phyloP scores from a whole-genome alignment of 495 filamentous ascomycete species.

The Podospora comata region DNA sequence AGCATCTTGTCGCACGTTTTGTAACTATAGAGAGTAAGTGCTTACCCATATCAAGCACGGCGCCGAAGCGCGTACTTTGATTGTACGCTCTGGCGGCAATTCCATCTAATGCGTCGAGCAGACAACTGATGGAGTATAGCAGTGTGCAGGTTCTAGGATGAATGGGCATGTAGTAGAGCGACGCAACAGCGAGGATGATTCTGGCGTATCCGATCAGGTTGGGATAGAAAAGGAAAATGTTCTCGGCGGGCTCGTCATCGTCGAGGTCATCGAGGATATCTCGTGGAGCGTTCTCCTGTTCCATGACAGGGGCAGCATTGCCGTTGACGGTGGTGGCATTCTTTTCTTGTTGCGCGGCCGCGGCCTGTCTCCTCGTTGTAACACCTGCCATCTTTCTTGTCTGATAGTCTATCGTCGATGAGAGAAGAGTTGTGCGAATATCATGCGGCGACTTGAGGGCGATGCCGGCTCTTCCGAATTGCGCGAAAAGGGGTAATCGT shows the following conservation, averaged over 20 bases:
- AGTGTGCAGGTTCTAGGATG: conserved; percentile 91
- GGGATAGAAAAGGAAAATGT: conserved; percentile 92
- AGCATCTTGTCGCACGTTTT: not conserved
- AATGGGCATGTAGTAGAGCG: conserved; percentile 97
- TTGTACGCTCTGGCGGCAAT: conserved; percentile 82
- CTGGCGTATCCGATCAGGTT: conserved; percentile 93
- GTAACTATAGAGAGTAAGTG: not conserved
- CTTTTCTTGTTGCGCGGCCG: conserved; percentile 13
- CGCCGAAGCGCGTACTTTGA: conserved; percentile 90
- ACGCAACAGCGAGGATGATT: conserved; percentile 83
- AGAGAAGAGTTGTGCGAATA: not conserved
- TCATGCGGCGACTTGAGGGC: not conserved
- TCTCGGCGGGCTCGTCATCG: conserved; percentile 55
- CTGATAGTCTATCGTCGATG: conserved; percentile 8
- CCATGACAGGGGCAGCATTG: conserved; percentile 2
- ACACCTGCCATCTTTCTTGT: conserved; percentile 29
- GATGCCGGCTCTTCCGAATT: not conserved
- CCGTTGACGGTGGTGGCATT: not conserved
- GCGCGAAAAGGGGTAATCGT: conserved; percentile 1
- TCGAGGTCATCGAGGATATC: conserved; percentile 10
- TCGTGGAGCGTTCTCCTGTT: not conserved
- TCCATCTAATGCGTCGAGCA: conserved; percentile 92
- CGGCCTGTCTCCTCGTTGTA: conserved; percentile 27
- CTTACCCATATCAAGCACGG: conserved; percentile 84
- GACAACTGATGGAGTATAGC: conserved; percentile 87